These are phyloP conservation scores for Dactylorhiza incarnata DNA, from an alignment of 106 monocot species.

Conservation along the genomic window DNA sequence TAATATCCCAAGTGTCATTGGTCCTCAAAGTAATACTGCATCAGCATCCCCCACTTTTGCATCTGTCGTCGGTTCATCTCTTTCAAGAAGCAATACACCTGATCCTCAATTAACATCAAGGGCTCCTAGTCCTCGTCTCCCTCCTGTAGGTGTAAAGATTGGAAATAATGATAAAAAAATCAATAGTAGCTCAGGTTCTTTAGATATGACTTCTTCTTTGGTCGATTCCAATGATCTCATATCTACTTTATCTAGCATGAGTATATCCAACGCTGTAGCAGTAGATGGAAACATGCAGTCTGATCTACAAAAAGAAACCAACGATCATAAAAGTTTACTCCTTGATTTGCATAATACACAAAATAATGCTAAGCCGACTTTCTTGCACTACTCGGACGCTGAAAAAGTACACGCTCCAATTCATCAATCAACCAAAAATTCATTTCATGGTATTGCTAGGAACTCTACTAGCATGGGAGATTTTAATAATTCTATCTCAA, in stretches of 20 bases:
- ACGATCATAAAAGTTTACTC: slow-evolving; percentile 36
- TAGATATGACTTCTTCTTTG: slow-evolving; percentile 21
- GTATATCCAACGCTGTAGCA: slow-evolving; percentile 28
- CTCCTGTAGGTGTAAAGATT: slow-evolving; percentile 68
- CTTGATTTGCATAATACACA: slow-evolving; percentile 32
- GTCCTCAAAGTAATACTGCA: slow-evolving; percentile 28
- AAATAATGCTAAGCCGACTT: slow-evolving; percentile 22
- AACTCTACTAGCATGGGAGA: not conserved
- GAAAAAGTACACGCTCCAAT: slow-evolving; percentile 21
- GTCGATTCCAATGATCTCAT: slow-evolving; percentile 47
- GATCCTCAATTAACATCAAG: slow-evolving; percentile 70
- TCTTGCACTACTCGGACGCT: slow-evolving; percentile 20
- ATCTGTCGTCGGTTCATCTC: slow-evolving; percentile 60
- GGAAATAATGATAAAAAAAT: slow-evolving; percentile 36
- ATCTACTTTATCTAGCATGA: slow-evolving; percentile 58
- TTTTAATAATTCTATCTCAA: slow-evolving; percentile 13
- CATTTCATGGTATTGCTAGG: slow-evolving; percentile 26
- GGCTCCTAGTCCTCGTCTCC: slow-evolving; percentile 75
- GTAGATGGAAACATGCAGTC: slow-evolving; percentile 29
- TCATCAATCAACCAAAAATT: slow-evolving; percentile 6
- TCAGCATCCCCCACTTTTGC: slow-evolving; percentile 56
- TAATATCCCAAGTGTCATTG: slow-evolving; percentile 22
- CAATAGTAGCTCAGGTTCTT: slow-evolving; percentile 29
- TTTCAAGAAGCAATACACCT: slow-evolving; percentile 63
- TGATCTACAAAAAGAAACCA: slow-evolving; percentile 42